Evolutionary conservation across 306 rosid genomes (phyloP).

Genomic region (Sindora glabra): DNA sequence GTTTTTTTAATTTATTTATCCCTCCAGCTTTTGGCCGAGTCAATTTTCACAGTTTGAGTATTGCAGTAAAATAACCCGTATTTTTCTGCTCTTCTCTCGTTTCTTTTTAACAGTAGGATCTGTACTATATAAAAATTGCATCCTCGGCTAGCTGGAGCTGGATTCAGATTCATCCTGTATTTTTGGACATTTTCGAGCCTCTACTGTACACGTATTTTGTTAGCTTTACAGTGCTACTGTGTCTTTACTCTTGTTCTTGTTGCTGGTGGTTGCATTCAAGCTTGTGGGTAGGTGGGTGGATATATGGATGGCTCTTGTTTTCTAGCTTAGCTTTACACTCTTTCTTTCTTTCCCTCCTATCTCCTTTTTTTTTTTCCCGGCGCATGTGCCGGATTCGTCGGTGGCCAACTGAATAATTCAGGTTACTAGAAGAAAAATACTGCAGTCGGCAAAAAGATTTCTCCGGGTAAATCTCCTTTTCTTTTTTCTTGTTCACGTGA

Average conservation of each 20-base stretch:
- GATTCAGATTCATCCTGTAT: neutral
- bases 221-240: slow-evolving; percentile 13
- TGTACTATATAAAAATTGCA: neutral
- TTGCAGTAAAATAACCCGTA: slow-evolving; percentile 21
- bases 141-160: neutral
- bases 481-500: slow-evolving; percentile 21
- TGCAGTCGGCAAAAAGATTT: neutral
- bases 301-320: slow-evolving; percentile 28
- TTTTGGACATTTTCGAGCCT: neutral
- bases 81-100: neutral
- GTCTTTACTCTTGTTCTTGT: slow-evolving; percentile 26
- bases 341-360: neutral
- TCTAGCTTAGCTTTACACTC: slow-evolving; percentile 12
- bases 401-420: slow-evolving; percentile 43
- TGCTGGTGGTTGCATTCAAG: slow-evolving; percentile 35
- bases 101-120: no score
- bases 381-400: slow-evolving; percentile 53
- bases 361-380: slow-evolving; percentile 32
- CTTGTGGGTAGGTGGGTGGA: slow-evolving; percentile 34
- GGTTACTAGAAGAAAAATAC: neutral
- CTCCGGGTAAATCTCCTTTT: slow-evolving; percentile 27
- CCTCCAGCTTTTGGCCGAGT: neutral
- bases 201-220: slow-evolving; percentile 3
- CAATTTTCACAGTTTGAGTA: slow-evolving; percentile 26
- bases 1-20: neutral